These are phyloP conservation scores for Calonectria pauciramosa DNA, from an alignment of 2,329 filamentous ascomycete genomes.

Conservation along the genomic window DNA sequence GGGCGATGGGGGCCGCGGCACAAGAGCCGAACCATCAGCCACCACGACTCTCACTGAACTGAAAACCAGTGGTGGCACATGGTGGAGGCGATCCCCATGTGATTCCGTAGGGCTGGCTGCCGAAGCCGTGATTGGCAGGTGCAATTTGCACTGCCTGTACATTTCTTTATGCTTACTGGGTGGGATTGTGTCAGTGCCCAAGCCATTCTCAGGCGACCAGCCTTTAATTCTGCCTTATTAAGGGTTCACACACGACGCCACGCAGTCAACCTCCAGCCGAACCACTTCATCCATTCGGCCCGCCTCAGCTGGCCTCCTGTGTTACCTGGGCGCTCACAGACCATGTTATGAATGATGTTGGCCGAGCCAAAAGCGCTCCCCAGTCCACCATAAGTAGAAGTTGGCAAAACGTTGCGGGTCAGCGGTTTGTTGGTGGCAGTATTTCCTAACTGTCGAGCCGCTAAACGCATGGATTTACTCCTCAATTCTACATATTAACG, in stretches of 20 bases:
- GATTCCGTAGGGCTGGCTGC: background rate
- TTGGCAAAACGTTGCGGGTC: background rate
- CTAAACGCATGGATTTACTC: background rate
- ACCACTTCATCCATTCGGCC: background rate
- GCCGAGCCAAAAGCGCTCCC: too few relatives aligned
- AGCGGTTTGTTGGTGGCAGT: background rate
- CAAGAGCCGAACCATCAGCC: background rate
- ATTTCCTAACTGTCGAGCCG: too few relatives aligned
- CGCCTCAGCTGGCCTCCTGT: background rate
- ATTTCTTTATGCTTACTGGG: background rate
- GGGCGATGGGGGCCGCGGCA: too few relatives aligned
- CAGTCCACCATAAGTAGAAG: too few relatives aligned
- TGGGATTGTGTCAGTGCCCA: background rate
- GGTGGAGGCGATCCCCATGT: background rate
- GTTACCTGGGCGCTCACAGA: background rate
- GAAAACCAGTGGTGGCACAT: background rate
- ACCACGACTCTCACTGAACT: background rate
- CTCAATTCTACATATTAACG: background rate
- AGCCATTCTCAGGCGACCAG: background rate
- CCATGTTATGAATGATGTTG: background rate
- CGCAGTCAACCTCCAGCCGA: background rate
- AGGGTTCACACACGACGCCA: background rate
- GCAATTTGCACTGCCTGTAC: background rate
- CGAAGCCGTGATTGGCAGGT: background rate
- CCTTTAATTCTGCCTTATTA: background rate